A percentile compares a stretch with the other conserved stretches of the same genome.
These are phyloP conservation scores for Pythium vanterpoolii DNA, from an alignment of 352 stramenopile genomes.

Conservation along the genomic window DNA sequence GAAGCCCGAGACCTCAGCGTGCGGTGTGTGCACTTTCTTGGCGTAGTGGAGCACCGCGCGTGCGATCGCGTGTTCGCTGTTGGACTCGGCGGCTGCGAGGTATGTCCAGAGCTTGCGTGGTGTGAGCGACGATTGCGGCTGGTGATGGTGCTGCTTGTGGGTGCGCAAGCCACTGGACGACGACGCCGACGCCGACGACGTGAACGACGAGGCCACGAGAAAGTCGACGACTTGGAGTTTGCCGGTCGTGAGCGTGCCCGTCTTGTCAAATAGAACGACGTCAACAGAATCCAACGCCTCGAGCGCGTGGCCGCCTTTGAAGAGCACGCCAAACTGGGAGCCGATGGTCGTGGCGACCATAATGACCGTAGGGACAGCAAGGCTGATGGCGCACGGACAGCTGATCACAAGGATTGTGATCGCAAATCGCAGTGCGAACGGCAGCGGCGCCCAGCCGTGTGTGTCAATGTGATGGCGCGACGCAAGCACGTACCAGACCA, in stretches of 20 bases:
- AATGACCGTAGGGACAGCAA: conserved; percentile 70
- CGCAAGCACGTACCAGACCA: conserved; percentile 70
- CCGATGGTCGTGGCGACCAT: conserved; percentile 80
- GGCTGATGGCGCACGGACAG: conserved; percentile 72
- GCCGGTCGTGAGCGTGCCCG: conserved; percentile 66
- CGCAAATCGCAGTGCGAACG: conserved; percentile 73
- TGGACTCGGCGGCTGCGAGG: conserved; percentile 45
- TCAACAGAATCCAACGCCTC: conserved; percentile 67
- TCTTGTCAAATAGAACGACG: conserved; percentile 83
- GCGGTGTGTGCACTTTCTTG: conserved; percentile 23
- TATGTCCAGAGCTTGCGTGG: conserved; percentile 37
- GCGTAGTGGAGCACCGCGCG: conserved; percentile 50
- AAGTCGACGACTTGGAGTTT: conserved; percentile 43
- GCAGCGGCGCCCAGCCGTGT: conserved; percentile 50
- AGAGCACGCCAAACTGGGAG: conserved; percentile 74
- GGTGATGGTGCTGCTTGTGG: not conserved
- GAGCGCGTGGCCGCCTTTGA: conserved; percentile 70
- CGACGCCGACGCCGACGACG: not conserved
- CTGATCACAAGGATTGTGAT: conserved; percentile 81
- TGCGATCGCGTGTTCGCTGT: conserved; percentile 67
- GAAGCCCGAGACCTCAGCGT: conserved; percentile 33
- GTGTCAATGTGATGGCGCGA: conserved; percentile 36
- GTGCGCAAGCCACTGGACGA: conserved; percentile 4
- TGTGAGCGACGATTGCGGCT: not conserved
- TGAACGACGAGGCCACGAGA: conserved; percentile 18